Conservation (phyloP, 2,329 filamentous ascomycete genomes). For the Nigrospora oryzae region DNA sequence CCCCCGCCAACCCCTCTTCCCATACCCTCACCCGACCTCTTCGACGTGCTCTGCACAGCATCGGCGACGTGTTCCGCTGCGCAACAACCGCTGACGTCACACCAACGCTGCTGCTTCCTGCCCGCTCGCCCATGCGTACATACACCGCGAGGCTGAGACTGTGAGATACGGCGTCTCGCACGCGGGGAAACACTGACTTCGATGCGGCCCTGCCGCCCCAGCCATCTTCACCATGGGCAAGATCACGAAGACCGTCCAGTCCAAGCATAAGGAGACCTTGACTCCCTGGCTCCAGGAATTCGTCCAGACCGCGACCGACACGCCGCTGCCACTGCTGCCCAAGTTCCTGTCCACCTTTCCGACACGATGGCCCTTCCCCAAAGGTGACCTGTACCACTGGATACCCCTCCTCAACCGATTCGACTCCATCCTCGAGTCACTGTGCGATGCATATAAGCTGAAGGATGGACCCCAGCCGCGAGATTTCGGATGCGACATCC, state of each 20-base stretch:
- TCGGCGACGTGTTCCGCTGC: too few species aligned
- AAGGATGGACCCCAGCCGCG: conserved; percentile 71
- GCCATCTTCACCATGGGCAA: conserved; percentile 53
- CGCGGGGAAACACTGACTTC: neutral
- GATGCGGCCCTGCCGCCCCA: conserved; percentile 50
- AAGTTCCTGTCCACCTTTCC: conserved; percentile 73
- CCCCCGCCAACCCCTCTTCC: too few species aligned
- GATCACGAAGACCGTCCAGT: conserved; percentile 59
- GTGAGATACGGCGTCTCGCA: too few species aligned
- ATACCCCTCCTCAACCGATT: conserved; percentile 90
- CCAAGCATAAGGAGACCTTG: conserved; percentile 59
- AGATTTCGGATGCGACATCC: conserved; percentile 61
- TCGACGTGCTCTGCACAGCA: too few species aligned
- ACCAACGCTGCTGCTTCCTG: too few species aligned
- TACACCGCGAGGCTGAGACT: too few species aligned
- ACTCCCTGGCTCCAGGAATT: conserved; percentile 83
- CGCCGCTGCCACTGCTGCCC: conserved; percentile 69
- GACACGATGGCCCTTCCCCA: conserved; percentile 85
- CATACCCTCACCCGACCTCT: too few species aligned
- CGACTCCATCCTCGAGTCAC: conserved; percentile 76
- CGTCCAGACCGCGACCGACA: conserved; percentile 59
- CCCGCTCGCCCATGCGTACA: too few species aligned
- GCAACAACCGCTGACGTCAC: too few species aligned
- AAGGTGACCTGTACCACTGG: conserved; percentile 97
- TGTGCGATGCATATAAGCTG: conserved; percentile 73